Percentiles rank a stretch among this genome's conserved stretches.
Evolutionary conservation across 2,329 filamentous ascomycete genomes (phyloP).

Genomic region (Aspergillus sp.): DNA sequence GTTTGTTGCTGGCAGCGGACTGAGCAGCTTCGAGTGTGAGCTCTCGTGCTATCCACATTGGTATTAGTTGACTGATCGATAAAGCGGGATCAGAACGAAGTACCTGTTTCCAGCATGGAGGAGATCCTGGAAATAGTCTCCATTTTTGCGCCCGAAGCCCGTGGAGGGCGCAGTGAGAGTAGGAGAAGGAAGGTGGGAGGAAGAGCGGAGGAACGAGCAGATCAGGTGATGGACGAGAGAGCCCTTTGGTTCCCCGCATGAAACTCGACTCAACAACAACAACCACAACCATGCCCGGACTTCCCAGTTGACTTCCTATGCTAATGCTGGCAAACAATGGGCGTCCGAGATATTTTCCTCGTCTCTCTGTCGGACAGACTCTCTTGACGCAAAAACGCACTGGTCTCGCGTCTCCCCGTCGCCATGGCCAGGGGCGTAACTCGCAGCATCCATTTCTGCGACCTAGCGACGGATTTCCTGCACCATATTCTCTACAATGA

Average conservation of each 20-base stretch:
- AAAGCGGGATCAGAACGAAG: neutral
- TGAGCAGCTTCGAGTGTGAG: slow-evolving; percentile 95
- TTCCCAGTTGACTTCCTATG: no score
- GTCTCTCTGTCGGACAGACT: no score
- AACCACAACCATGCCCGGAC: no score
- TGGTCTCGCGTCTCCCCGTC: no score
- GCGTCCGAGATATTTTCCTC: no score
- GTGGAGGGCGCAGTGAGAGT: slow-evolving; percentile 5
- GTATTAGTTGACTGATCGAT: neutral
- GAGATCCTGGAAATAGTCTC: slow-evolving; percentile 94
- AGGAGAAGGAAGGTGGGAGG: slow-evolving; percentile 3
- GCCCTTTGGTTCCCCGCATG: neutral
- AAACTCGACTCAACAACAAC: no score
- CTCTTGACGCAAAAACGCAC: no score
- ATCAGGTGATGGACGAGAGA: slow-evolving; percentile 1
- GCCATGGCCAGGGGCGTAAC: neutral
- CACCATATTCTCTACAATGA: slow-evolving; percentile 52
- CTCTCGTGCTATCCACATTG: slow-evolving; percentile 62
- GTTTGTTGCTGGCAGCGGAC: slow-evolving; percentile 56
- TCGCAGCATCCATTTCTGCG: slow-evolving; percentile 36
- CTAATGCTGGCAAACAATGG: no score
- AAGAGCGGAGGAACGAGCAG: neutral
- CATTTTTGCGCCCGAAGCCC: slow-evolving; percentile 47
- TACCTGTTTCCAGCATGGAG: slow-evolving; percentile 88
- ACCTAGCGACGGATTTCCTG: slow-evolving; percentile 49